phyloP scores from a whole-genome alignment of 805 yeast species.

The Wickerhamiella galacta region DNA sequence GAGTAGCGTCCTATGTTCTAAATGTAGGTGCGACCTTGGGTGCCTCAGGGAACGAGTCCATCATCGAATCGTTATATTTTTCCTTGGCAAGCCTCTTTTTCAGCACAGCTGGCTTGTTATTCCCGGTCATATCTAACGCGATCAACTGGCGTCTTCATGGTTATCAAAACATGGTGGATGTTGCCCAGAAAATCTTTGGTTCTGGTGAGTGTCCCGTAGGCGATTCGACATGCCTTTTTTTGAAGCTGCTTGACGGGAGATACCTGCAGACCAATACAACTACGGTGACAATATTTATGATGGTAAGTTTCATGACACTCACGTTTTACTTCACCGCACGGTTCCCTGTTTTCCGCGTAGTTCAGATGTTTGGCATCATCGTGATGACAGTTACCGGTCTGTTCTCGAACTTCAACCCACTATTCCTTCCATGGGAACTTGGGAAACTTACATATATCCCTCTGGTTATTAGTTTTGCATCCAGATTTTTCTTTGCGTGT shows the following conservation, averaged over 20 bases:
- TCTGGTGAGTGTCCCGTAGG: conserved; percentile 1
- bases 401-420: too few species aligned
- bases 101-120: neutral
- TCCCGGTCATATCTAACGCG: conserved; percentile 1
- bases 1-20: conserved; percentile 12
- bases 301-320: too few species aligned
- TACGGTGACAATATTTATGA: conserved; percentile 10
- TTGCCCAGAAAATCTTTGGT: neutral
- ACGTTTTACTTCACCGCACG: too few species aligned
- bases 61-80: conserved; percentile 1
- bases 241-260: conserved; percentile 6
- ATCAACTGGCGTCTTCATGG: conserved; percentile 4
- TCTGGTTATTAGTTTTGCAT: too few species aligned
- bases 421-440: too few species aligned
- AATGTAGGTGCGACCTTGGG: conserved; percentile 10
- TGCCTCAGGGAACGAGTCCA: conserved; percentile 15
- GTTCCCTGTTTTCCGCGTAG: too few species aligned
- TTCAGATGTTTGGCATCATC: too few species aligned
- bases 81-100: neutral
- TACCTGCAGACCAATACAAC: conserved; percentile 11
- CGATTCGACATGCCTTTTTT: conserved; percentile 7
- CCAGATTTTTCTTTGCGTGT: too few species aligned
- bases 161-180: conserved; percentile 1
- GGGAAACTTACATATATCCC: too few species aligned
- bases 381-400: too few species aligned